Conservation (phyloP, 225 moss, liverwort and hornwort species). For the Straminergon stramineum region DNA sequence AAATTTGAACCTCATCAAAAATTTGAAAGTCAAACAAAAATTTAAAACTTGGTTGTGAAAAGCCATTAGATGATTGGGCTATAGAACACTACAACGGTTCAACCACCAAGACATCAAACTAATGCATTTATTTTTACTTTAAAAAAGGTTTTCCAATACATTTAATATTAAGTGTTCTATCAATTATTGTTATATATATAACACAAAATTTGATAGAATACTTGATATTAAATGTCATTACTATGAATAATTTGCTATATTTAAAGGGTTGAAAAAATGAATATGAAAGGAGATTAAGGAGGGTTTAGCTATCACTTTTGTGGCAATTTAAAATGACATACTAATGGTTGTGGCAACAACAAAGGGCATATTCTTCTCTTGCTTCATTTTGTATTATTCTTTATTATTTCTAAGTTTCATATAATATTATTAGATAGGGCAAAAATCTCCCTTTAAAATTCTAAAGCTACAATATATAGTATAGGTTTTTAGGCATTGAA, state of each 20-base stretch:
- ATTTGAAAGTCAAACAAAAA: too few species aligned
- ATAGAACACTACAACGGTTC: too few species aligned
- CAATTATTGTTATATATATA: too few species aligned
- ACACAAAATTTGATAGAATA: too few species aligned
- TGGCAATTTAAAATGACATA: neutral
- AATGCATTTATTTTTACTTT: too few species aligned
- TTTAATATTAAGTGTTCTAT: too few species aligned
- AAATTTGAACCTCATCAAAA: too few species aligned
- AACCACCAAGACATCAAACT: too few species aligned
- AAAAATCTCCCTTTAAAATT: neutral
- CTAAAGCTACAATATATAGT: neutral
- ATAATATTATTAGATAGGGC: neutral
- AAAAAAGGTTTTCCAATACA: too few species aligned
- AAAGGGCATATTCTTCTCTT: neutral
- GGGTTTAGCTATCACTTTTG: fast-evolving
- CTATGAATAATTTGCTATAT: neutral
- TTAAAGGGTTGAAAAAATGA: neutral
- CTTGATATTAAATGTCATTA: neutral
- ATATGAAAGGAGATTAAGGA: neutral
- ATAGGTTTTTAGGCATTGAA: neutral
- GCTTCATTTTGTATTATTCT: neutral
- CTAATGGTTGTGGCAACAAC: neutral
- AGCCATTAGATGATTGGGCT: too few species aligned
- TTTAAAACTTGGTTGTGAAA: too few species aligned
- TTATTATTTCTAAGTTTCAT: neutral